Percentiles rank a stretch among this genome's conserved stretches.
Evolutionary conservation across 148 eudicot species (phyloP).

Genomic region (Camellia lanceoleosa): DNA sequence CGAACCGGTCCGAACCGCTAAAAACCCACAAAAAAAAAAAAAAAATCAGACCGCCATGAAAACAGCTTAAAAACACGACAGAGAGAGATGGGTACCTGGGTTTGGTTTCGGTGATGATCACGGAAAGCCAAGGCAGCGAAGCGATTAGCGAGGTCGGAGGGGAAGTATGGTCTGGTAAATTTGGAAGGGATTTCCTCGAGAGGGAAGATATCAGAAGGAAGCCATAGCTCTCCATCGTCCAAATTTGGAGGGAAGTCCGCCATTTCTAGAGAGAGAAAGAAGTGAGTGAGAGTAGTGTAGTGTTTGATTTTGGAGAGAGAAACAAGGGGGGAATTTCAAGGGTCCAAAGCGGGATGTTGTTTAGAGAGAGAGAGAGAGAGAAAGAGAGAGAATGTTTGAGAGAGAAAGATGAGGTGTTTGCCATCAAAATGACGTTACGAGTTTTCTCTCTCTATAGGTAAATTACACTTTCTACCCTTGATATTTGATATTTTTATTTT

Average conservation of each 20-base stretch:
- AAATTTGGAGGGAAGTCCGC: conserved; percentile 21
- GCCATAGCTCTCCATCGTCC: conserved; percentile 27
- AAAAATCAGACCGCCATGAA: no score
- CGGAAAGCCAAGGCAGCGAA: conserved; percentile 8
- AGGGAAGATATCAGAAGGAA: conserved; percentile 22
- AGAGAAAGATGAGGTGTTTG: not conserved
- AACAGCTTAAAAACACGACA: not conserved
- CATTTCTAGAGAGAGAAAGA: conserved; percentile 3
- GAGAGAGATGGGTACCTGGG: not conserved
- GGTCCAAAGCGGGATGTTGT: not conserved
- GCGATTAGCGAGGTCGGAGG: not conserved
- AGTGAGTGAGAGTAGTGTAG: not conserved
- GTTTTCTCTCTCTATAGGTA: not conserved
- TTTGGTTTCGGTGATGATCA: not conserved
- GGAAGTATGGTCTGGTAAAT: no score
- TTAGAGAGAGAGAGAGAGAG: not conserved
- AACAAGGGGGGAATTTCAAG: not conserved
- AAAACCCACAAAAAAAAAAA: no score
- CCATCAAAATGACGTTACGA: conserved; percentile 10
- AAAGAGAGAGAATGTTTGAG: not conserved
- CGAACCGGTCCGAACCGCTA: not conserved
- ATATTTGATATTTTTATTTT: no score
- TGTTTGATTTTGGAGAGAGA: not conserved
- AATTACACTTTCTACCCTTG: no score
- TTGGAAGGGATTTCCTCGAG: not conserved